Base-by-base conservation (phyloP, 495 filamentous ascomycete species). In the Venustampulla echinocandica region DNA sequence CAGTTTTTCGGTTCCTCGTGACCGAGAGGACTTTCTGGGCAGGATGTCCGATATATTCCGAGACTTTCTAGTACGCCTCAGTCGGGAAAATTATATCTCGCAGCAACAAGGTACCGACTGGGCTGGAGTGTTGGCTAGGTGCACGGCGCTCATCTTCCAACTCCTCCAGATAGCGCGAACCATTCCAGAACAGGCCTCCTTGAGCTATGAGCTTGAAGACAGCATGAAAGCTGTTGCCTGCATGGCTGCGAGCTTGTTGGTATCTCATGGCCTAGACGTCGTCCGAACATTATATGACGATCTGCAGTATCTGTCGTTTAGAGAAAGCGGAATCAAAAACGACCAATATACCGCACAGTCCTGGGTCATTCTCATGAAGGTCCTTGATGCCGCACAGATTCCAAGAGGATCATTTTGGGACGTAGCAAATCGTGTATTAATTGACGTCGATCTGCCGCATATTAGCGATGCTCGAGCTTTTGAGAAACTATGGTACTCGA, bases 401-500 rank as follows among this genome's bases (percentile, higher is more conserved):
- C 67, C 67, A 10, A 64, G 65, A 22, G 53, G 55, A 14, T 61
- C 57, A 3, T 88, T 80, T 50, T 90, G 73, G 77, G 70, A 69
- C 55, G 61, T 80, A 13, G 52, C 76, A 2, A 75, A 79, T 44
- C 52, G 63, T 6, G 62, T 68, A 42, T 63, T 82, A 48, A 42
- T 54, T 4, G 11, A 20, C 3, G 46, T 62, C 10, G 35, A 45
- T 3, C 41, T 66, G n/a, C 53, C 59, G 3, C 46, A 53, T 19
- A 52, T 57, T n/a, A 61, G 58, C 15, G 74, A 90, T 53, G 63
- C 82, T 21, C 60, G 61, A 10, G 49, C 55, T 10, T 71, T 93
- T 25, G 92, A 98, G 57, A 59, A 60, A 5, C 61, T 70, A 7
- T 98, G 92, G 92, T 71, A 73, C 28, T 64, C 70, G n/a, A 50